phyloP scores from a whole-genome alignment of 2,329 filamentous ascomycete species.

The Colletotrichum tofieldiae region DNA sequence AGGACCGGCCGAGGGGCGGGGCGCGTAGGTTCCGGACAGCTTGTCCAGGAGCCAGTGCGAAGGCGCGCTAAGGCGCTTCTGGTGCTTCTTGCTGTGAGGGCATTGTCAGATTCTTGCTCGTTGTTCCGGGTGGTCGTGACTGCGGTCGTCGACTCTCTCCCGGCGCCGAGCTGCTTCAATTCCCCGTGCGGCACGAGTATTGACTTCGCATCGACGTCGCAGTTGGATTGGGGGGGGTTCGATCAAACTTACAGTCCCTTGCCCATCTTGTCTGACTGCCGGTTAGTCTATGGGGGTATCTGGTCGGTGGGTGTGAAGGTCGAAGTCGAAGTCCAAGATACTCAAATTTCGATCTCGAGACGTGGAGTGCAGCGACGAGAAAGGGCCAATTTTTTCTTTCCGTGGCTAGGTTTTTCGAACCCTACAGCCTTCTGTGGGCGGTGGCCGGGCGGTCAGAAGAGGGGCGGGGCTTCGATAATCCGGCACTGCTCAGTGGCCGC shows the following conservation, averaged over 20 bases:
- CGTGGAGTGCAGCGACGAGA: conserved; percentile 25
- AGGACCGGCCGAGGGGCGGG: conserved; percentile 84
- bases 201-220: conserved; percentile 1
- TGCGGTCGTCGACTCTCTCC: background rate
- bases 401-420: conserved; percentile 38
- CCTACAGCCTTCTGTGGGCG: conserved; percentile 20
- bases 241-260: conserved; percentile 71
- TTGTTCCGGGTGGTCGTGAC: background rate
- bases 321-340: conserved; percentile 7
- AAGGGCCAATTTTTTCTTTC: conserved; percentile 15
- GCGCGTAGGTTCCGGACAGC: conserved; percentile 90
- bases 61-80: conserved; percentile 99
- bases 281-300: conserved; percentile 43
- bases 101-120: conserved; percentile 52
- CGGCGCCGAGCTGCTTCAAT: background rate
- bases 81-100: conserved; percentile 91
- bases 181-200: background rate
- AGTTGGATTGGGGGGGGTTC: background rate
- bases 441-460: background rate
- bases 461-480: conserved; percentile 34
- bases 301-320: conserved; percentile 43
- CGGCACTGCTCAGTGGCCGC: background rate
- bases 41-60: conserved; percentile 99
- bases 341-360: conserved; percentile 19
- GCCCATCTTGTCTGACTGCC: conserved; percentile 69